Evolutionary conservation across 345 rosid species (phyloP), one percentile per base, ranked within the genome.

Genomic region (Gossypium turneri): DNA sequence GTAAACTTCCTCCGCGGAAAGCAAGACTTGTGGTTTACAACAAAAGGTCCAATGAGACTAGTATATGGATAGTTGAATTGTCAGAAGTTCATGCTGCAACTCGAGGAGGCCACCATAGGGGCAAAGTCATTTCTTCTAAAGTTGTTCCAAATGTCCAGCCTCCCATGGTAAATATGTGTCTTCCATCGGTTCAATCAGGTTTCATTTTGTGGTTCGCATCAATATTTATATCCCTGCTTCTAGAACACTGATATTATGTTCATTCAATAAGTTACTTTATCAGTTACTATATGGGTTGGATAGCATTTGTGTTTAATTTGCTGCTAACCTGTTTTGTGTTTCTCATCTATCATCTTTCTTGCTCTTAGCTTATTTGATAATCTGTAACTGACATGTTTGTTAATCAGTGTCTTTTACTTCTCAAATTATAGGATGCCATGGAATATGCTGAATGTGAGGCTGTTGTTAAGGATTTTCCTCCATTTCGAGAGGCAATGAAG

Each of bases 381-480:
- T 72, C 64, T 58, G 27, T 72, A 24, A 66, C 29, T 20, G 50
- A 61, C 45, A 13, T 27, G 25, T 52, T 51, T 52, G 4, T 51
- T 48, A 7, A 29, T 70, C 24, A 34, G n/a, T 44, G 38, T 67
- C 70, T 71, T 22, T 76, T 56, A 45, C 17, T 52, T 76, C 48
- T 53, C 47, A 52, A 62, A 73, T 57, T 73, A 11, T 80, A 90
- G 90, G 96, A 89, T 79, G 96, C 89, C 15, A 84, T 80, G 71
- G 93, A 90, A 75, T 89, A 87, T 79, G 93, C 92, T 71, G 90
- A 89, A 79, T 90, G 92, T 79, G 93, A 90, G 81, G 90, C 92
- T 78, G 83, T 80, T 74, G 96, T 89, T 53, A 90, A 90, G 79
- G 89, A 86, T 51, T 89, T 77, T 63, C 85, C 89, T 75, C 87